Evolutionary conservation across 495 filamentous ascomycete genomes (phyloP).

Genomic region (Penicillium waksmanii): DNA sequence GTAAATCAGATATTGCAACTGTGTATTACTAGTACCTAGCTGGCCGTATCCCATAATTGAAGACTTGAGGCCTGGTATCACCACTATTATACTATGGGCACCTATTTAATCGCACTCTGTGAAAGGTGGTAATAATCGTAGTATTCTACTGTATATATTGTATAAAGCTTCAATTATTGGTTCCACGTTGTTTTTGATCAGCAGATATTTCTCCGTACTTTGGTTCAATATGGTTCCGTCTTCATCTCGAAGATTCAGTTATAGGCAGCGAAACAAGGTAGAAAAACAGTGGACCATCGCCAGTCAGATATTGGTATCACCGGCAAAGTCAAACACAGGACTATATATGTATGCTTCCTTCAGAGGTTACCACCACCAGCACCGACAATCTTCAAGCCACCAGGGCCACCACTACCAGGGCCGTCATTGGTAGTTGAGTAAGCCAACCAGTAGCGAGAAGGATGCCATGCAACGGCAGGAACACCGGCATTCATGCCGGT

Average conservation of each 20-base stretch:
- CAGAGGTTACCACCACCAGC: slow-evolving; percentile 48
- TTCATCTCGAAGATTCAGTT: not conserved
- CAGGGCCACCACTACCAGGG: slow-evolving; percentile 69
- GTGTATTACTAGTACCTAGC: too few species aligned
- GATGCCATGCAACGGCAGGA: slow-evolving; percentile 86
- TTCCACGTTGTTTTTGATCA: not conserved
- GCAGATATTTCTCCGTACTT: not conserved
- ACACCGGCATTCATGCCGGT: slow-evolving; percentile 49
- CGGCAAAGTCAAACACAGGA: not conserved
- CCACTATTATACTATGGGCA: too few species aligned
- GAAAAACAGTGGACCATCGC: not conserved
- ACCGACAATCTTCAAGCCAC: slow-evolving; percentile 82
- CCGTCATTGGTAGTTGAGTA: slow-evolving; percentile 83
- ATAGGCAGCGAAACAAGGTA: not conserved
- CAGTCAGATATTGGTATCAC: not conserved
- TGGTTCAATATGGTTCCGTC: not conserved
- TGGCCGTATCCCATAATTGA: too few species aligned
- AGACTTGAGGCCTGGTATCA: too few species aligned
- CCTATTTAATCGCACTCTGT: not conserved
- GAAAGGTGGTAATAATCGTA: not conserved
- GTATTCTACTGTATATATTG: not conserved
- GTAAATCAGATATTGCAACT: too few species aligned
- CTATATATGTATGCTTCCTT: not conserved
- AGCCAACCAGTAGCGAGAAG: slow-evolving; percentile 83
- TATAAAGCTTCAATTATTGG: not conserved